A percentile compares a stretch with the other conserved stretches of the same genome.
These are phyloP conservation scores for Alternaria dauci DNA, from an alignment of 2,329 filamentous ascomycete species.

Conservation along the genomic window DNA sequence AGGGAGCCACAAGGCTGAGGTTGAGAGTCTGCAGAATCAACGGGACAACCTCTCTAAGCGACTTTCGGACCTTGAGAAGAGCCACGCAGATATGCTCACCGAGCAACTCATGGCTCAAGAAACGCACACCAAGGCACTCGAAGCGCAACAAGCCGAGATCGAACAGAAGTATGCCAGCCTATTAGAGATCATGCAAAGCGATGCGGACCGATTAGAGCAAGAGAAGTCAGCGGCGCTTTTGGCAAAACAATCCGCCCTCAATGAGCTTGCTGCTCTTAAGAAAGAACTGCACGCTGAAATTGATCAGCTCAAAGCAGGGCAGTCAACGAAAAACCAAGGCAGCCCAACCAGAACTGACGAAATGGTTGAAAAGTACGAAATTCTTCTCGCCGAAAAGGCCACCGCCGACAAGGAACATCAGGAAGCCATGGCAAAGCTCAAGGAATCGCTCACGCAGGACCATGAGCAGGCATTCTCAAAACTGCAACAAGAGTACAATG, in stretches of 20 bases:
- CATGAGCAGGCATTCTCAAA: constrained; percentile 34
- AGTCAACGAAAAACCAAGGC: constrained; percentile 28
- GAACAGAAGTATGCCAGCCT: constrained; percentile 42
- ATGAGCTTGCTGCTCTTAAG: constrained; percentile 36
- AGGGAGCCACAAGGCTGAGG: constrained; percentile 26
- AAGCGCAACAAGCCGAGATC: constrained; percentile 37
- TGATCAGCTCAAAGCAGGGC: constrained; percentile 32
- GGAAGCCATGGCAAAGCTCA: constrained; percentile 36
- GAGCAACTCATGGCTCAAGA: constrained; percentile 31
- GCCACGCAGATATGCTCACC: constrained; percentile 24
- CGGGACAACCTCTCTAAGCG: constrained; percentile 30
- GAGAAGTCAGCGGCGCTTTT: constrained; percentile 35
- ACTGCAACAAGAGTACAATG: constrained; percentile 38
- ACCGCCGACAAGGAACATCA: constrained; percentile 41
- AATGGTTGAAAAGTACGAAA: constrained; percentile 39
- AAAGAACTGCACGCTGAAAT: constrained; percentile 32
- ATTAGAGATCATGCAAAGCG: constrained; percentile 41
- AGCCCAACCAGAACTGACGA: constrained; percentile 27
- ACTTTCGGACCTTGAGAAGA: constrained; percentile 35
- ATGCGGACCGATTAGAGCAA: constrained; percentile 36
- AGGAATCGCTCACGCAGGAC: constrained; percentile 37
- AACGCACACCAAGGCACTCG: constrained; percentile 34
- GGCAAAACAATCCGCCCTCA: constrained; percentile 36
- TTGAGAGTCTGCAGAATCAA: constrained; percentile 29
- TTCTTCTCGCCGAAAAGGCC: constrained; percentile 36